Evolutionary conservation across 78 protist species (phyloP), one percentile per base, ranked within the genome.

Genomic region (Monosiga brevicollis): DNA sequence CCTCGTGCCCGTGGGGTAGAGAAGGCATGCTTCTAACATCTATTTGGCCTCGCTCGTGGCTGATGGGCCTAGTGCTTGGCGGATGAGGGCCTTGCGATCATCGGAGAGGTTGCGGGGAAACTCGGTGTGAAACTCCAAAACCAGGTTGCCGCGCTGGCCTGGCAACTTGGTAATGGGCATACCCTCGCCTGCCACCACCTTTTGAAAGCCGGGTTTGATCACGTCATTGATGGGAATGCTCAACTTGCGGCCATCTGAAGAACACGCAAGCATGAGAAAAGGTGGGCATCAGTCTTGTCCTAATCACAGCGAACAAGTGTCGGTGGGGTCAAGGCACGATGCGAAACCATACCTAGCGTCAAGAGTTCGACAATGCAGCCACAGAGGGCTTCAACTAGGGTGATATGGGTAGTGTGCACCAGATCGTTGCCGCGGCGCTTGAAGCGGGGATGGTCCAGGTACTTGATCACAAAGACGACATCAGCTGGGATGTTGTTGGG

Each of bases 391-490:
- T 84, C 62, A 42, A 25, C 25, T 20, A 90, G 88, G 3, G 90
- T 0, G 34, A 83, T 26, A 37, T 32, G 23, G 37, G 11, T 24
- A 29, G 49, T 75, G 80, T 29, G 25, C 32, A 81, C 54, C 42
- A 91, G 87, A 77, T 88, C 62, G 87, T 80, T 25, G 40, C 82
- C 85, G 25, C 43, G 84, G 37, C 94, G 71, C 38, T 35, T 6
- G 72, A 88, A 91, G 32, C 42, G 41, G 1, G 78, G 41, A 71
- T 91, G 94, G 0, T 76, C 77, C 71, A 75, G 82, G 55, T 91
- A 88, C 26, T 54, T 32, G 43, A 91, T 23, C 32, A 83, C 80
- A 75, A 91, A 85, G 35, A 86, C 85, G 36, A 91, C 29, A 26
- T 91, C 91, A 77, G 90, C 42, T 84, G 77, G 38, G 15, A 38